Evolutionary conservation across 2,329 filamentous ascomycete genomes (phyloP), one percentile per base, ranked within the genome.

Genomic region (Pseudohalonectria lignicola): DNA sequence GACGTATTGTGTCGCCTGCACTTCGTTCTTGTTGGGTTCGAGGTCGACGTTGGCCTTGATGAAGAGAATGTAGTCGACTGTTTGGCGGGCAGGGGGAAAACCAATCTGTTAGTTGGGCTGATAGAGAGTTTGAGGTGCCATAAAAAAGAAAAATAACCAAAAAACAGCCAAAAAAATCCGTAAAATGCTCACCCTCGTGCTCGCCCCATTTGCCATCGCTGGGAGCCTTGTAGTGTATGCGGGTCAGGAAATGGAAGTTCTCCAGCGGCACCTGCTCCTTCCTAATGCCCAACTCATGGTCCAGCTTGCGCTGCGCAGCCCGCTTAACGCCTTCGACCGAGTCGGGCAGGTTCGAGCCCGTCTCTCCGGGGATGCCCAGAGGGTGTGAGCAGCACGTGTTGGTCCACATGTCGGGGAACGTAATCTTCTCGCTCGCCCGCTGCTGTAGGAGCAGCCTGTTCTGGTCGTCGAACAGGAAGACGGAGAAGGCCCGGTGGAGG

Each of bases 341-440:
- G 47, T 86, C 83, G 36, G 80, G 72, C 31, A 98, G 70, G 48
- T 82, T 82, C 23, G 79, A 74, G 45, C 92, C 92, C 19, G 86
- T 94, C 75, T 98, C 92, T 47, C 82, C 82, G 8, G 92, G 84
- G 48, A 95, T 83, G 39, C 86, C 85, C 43, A 98, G 74, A 5
- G 92, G 92, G 62, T 98, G 92, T 29, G 92, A 98, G 71, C 92
- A 98, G 74, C 92, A 98, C 23, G 92, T 98, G 66, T 98, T 98
- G 46, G 92, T 98, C 92, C 92, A 98, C 82, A 95, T 88, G 58
- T 94, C 86, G 35, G 92, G 90, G 66, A 98, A 98, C 6, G 92
- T 98, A 56, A 98, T 98, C 71, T 98, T 98, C 67, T 96, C 90
- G 30, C 79, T 69, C 20, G 92, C 92, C 49, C 92, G 84, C 69